Evolutionary conservation across 306 rosid species (phyloP), one percentile per base, ranked within the genome.

Genomic region (Glycyrrhiza uralensis): DNA sequence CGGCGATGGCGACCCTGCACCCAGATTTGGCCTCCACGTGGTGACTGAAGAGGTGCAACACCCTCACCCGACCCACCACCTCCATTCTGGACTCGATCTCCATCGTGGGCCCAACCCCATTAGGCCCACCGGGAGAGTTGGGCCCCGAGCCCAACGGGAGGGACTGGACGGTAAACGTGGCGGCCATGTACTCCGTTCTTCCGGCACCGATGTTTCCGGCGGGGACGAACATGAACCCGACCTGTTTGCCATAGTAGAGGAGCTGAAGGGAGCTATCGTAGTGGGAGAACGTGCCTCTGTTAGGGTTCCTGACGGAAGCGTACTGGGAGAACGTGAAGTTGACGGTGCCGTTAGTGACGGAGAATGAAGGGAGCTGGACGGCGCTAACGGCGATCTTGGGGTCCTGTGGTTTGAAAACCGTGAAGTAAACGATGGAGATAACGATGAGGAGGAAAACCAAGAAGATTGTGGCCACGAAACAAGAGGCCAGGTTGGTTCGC

Each of bases 141-240:
- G 85, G 66, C 1, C 76, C 85, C 63, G 66, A 55, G 26, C 17
- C 63, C 66, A 41, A 15, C 0, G 92, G 89, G 42, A 91, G 83
- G 3, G 97, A 82, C 57, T 84, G 80, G 0, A 91, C 97, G 20
- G 91, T 69, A 51, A 94, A 89, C 0, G 94, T 91, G 17, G 96
- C 98, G 0, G 91, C 91, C 90, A 94, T 83, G 84, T 69, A 81
- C 73, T 89, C 81, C 17, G 97, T 94, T 42, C 71, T 80, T 0
- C 87, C 87, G 14, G 97, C 77, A 33, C 79, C 88, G 82, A 94
- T 85, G 71, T 76, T 74, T 1, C 91, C 96, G 71, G 98, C 97
- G 26, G 98, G 98, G 1, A 94, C 90, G 79, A 94, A 94, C 96
- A 94, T 77, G 87, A 94, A 94, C 0, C 98, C 98, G 73, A 94